Evolutionary conservation across 495 filamentous ascomycete species (phyloP).

Genomic region (Trypethelium eluteriae): DNA sequence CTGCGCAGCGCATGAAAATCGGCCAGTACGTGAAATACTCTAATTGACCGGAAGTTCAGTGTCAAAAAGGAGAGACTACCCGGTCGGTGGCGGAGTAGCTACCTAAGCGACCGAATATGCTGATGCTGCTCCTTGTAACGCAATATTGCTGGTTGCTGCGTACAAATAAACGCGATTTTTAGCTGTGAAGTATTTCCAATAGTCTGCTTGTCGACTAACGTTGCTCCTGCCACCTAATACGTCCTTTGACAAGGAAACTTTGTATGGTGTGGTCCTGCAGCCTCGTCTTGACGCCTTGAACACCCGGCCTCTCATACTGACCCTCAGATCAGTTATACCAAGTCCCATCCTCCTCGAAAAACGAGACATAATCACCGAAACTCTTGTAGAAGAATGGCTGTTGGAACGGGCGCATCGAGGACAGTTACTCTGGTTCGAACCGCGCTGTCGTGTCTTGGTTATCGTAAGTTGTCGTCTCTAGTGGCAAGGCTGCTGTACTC

Average conservation of each 20-base stretch:
- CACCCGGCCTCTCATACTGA: not conserved
- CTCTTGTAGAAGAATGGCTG: not conserved
- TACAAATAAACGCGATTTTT: not conserved
- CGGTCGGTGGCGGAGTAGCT: not conserved
- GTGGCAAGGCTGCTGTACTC: not conserved
- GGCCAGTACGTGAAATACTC: not conserved
- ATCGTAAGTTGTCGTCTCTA: not conserved
- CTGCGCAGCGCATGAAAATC: not conserved
- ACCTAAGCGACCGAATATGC: not conserved
- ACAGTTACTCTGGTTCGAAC: not conserved
- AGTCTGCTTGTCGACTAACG: not conserved
- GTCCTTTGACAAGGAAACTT: not conserved
- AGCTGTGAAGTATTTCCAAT: not conserved
- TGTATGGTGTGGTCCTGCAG: too few relatives aligned
- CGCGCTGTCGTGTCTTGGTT: not conserved
- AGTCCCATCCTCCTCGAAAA: not conserved
- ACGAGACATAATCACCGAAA: not conserved
- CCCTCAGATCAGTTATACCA: not conserved
- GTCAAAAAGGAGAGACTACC: not conserved
- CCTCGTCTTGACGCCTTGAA: not conserved
- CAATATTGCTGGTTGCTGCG: not conserved
- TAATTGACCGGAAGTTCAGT: not conserved
- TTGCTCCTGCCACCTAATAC: not conserved
- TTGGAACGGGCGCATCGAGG: not conserved
- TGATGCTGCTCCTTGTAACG: not conserved